Evolutionary conservation across 768 basidiomycete species (phyloP).

Genomic region (Mycena floridula): DNA sequence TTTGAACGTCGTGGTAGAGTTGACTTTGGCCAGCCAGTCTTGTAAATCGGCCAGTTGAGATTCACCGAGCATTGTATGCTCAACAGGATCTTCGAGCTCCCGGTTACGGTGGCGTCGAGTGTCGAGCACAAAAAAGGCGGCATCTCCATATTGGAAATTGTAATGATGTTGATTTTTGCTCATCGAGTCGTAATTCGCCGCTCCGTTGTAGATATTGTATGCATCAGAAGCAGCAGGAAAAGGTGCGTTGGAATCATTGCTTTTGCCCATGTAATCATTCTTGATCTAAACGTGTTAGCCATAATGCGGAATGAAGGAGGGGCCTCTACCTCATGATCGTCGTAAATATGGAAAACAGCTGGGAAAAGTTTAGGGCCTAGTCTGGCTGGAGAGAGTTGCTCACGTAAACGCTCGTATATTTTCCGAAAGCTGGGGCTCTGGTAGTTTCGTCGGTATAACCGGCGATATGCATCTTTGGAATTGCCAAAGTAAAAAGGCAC

Average conservation of each 20-base stretch:
- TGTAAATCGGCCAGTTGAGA: conserved; percentile 54
- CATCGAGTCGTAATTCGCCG: conserved; percentile 53
- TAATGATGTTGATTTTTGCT: conserved; percentile 44
- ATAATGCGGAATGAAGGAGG: not conserved
- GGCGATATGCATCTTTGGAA: conserved; percentile 48
- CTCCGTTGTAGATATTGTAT: conserved; percentile 56
- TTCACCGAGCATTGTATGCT: conserved; percentile 66
- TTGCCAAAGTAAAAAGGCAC: conserved; percentile 61
- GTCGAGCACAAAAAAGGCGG: conserved; percentile 76
- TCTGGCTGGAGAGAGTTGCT: conserved; percentile 15
- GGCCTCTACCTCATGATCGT: conserved; percentile 58
- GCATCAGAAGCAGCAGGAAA: conserved; percentile 56
- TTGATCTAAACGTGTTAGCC: conserved; percentile 35
- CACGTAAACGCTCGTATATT: conserved; percentile 65
- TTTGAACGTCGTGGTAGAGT: conserved; percentile 69
- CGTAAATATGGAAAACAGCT: conserved; percentile 68
- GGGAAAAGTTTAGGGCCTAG: not conserved
- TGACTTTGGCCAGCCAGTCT: conserved; percentile 64
- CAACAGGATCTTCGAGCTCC: conserved; percentile 27
- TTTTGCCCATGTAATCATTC: conserved; percentile 60
- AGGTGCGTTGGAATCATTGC: conserved; percentile 44
- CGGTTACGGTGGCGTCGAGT: conserved; percentile 54
- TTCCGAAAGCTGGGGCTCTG: conserved; percentile 58
- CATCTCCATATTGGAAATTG: conserved; percentile 60
- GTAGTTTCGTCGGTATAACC: conserved; percentile 65